Evolutionary conservation across 2,329 filamentous ascomycete genomes (phyloP), one percentile per base, ranked within the genome.

Genomic region (Cladobotryum protrusum): DNA sequence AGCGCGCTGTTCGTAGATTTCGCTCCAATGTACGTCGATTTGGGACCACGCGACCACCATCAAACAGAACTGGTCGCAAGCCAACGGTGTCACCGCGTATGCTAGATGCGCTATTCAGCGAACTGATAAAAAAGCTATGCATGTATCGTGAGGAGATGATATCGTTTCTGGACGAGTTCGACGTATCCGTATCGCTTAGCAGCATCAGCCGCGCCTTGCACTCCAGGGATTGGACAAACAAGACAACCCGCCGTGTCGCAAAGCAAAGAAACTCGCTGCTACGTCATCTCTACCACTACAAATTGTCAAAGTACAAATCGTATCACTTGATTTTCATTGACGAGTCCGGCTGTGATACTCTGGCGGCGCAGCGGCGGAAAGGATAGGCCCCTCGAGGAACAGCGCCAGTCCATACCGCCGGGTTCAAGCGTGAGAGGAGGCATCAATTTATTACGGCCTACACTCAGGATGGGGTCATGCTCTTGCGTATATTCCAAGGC

Each of bases 361-460:
- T 24, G 7, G 20, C 20, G 20, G 20, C 20, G 20, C 20, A 24
- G 20, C 20, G 20, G 20, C 20, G 20, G 20, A 24, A 24, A 24
- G 20, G 20, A 24, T 24, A 24, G 20, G 20, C 20, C 20, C 20
- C 20, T 24, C 20, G 20, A 24, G 20, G 20, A 24, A 24, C 7
- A 24, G 7, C 20, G 7, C 20, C 20, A 7, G 20, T 24, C 20
- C 20, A 24, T 24, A 24, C 20, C 20, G 20, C 20, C 20, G 20
- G 7, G 20, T 24, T 24, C 20, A 24, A 24, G 20, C 20, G 20
- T 24, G 7, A 24, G 20, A 24, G 20, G 20, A 45, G 43, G 33
- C 33, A 45, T 36, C 43, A 45, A 15, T 45, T 45, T 36, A 45
- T 36, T 17, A 18, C 32, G 40, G 45, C 45, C 18, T 47, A 47